Base-by-base conservation (phyloP, 352 stramenopile genomes). In the Pythium insidiosum region DNA sequence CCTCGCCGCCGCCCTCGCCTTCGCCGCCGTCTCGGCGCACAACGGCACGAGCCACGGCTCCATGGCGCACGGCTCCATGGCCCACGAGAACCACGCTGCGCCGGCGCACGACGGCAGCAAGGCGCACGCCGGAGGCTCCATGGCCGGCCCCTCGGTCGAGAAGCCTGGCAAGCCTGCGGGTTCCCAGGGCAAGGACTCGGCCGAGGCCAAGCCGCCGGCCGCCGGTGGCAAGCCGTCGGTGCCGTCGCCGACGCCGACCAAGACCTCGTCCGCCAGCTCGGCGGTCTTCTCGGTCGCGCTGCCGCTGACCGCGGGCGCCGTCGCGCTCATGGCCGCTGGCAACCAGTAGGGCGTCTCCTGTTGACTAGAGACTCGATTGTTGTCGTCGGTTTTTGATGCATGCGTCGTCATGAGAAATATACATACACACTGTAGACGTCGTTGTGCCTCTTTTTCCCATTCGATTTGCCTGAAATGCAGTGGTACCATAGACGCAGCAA, bases 211-310 rank as follows among this genome's bases (percentile, higher is more conserved):
- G 16, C 31, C 38, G 20, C 26, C 38, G 22, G 22, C 46, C 7
- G 39, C 47, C 3, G 23, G 11, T n/a, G 25, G 26, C 4, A 23
- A n/a, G n/a, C n/a, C n/a, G n/a, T n/a, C n/a, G n/a, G n/a, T n/a
- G n/a, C n/a, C 38, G 20, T 16, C 21, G 23, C 34, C 34, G 12
- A 25, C 34, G 34, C 34, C 34, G 4, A 13, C 34, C 4, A n/a
- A n/a, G 34, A 22, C 34, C 13, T 39, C 34, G 13, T n/a, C n/a
- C n/a, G n/a, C n/a, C n/a, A n/a, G n/a, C n/a, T n/a, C n/a, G n/a
- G n/a, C n/a, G 34, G 47, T 54, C 25, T 54, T 54, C 38, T 47
- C 47, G 29, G 47, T 54, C n/a, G 38, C 47, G n/a, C 22, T 54
- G 29, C 47, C 47, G n/a, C 47, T 54, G n/a, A 43, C 47, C 13